Percentiles rank a stretch among this genome's conserved stretches.
Evolutionary conservation across 2,329 filamentous ascomycete genomes (phyloP).

Genomic region (Pseudopithomyces chartarum): DNA sequence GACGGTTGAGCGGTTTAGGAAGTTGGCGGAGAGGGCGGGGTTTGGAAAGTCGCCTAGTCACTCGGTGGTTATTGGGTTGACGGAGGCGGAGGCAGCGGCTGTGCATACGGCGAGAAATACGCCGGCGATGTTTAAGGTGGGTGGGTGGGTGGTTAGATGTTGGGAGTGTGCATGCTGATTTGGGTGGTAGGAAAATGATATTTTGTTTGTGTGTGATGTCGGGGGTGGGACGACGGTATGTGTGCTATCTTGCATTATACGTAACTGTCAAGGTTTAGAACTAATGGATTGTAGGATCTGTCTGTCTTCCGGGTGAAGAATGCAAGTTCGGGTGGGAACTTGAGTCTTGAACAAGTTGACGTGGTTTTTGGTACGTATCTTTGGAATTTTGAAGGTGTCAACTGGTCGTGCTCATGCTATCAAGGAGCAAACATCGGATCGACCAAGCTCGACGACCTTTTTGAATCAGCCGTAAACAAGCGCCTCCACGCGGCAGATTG

Average conservation of each 20-base stretch:
- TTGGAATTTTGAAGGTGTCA: not conserved
- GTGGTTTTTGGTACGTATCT: slow-evolving; percentile 15
- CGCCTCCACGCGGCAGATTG: slow-evolving; percentile 29
- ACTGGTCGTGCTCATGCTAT: not conserved
- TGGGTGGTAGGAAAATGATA: slow-evolving; percentile 31
- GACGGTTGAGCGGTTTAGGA: slow-evolving; percentile 55
- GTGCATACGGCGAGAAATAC: slow-evolving; percentile 47
- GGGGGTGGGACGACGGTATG: slow-evolving; percentile 49
- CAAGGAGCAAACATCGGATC: slow-evolving; percentile 40
- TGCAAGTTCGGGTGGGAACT: slow-evolving; percentile 12
- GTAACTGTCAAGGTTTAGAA: not conserved
- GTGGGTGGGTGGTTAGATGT: not conserved
- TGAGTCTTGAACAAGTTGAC: slow-evolving; percentile 25
- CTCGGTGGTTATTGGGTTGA: slow-evolving; percentile 48
- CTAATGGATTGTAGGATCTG: slow-evolving; percentile 22
- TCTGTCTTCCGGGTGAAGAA: slow-evolving; percentile 30
- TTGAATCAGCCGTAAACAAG: slow-evolving; percentile 27
- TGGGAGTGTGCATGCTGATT: not conserved
- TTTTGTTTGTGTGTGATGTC: slow-evolving; percentile 52
- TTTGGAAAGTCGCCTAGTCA: slow-evolving; percentile 49
- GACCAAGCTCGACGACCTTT: slow-evolving; percentile 39
- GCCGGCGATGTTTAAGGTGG: slow-evolving; percentile 33
- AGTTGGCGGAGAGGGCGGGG: slow-evolving; percentile 51
- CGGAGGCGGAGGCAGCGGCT: slow-evolving; percentile 56
- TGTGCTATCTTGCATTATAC: not conserved